Evolutionary conservation across 2,329 filamentous ascomycete species (phyloP), one percentile per base, ranked within the genome.

Genomic region (Colletotrichum melonis): DNA sequence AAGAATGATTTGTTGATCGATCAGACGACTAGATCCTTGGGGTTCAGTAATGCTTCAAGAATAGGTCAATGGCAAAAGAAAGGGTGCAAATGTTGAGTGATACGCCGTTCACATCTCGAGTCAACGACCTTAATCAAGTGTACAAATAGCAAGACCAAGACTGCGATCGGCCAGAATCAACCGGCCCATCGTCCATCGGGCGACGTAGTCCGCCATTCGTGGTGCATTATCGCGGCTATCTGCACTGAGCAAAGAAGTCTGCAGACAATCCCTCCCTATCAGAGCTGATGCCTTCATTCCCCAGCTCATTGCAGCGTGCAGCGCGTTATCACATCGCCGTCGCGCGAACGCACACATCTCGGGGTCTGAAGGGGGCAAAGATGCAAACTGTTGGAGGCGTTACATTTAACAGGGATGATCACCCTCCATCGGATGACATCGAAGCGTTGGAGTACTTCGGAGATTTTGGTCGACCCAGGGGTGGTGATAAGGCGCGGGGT

Each of bases 401-500:
- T 16, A 16, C 16, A 28, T 11, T 6, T 2, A 3, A 11, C 8
- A n/a, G 32, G 57, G 38, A 11, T 22, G 24, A 2, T n/a, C 6
- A 1, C 7, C 2, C n/a, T 12, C 19, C 46, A 62, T 73, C 67
- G 67, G 60, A n/a, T 26, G 55, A 73, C 65, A 73, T 49, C 35
- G 14, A 66, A 73, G 60, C 71, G 71, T 71, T 71, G 71, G 71
- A 70, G 66, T 35, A 30, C 56, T 49, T 24, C 49, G 60, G 70
- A 42, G 26, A 58, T 65, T 57, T 35, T 54, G 22, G 26, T 22
- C 28, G 8, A 49, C 35, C 46, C 55, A 60, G 55, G 19, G 28
- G 7, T 56, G 46, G 22, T 65, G 71, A 73, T 73, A 73, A 73
- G 67, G 38, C 70, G 70, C 67, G 58, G 60, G 67, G 24, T 68